These are phyloP conservation scores for Neofusicoccum cordaticola DNA, from an alignment of 2,329 filamentous ascomycete genomes.

Conservation along the genomic window DNA sequence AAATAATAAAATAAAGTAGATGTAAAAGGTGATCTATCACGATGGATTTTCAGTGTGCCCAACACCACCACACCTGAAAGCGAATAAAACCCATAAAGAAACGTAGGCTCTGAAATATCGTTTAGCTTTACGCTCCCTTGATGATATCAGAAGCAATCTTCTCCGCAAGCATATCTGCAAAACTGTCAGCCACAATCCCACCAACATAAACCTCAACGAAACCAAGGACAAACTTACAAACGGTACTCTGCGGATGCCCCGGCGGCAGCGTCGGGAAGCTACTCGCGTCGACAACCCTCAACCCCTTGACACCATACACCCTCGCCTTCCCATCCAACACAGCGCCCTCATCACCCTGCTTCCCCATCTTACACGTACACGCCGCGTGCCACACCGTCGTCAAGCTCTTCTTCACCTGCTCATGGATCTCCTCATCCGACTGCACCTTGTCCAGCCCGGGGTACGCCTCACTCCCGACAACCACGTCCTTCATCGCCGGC, in stretches of 20 bases:
- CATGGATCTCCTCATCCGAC: constrained; percentile 29
- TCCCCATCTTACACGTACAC: constrained; percentile 39
- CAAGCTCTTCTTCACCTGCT: constrained; percentile 21
- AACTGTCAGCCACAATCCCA: background rate
- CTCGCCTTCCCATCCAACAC: constrained; percentile 38
- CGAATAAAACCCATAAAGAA: too few species aligned
- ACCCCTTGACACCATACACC: constrained; percentile 36
- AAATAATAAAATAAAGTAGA: too few species aligned
- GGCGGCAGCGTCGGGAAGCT: constrained; percentile 34
- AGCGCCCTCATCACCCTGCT: constrained; percentile 29
- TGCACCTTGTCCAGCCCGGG: constrained; percentile 24
- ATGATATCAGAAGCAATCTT: constrained; percentile 19
- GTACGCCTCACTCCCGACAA: constrained; percentile 27
- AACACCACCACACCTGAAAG: too few species aligned
- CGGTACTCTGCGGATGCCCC: constrained; percentile 20
- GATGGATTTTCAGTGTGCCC: too few species aligned
- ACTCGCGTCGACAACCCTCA: constrained; percentile 40
- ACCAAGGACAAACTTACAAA: background rate
- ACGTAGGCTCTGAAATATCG: too few species aligned
- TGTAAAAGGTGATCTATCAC: too few species aligned
- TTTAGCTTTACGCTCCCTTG: background rate
- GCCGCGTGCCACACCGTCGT: constrained; percentile 37
- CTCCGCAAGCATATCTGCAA: constrained; percentile 15
- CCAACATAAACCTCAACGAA: too few species aligned
- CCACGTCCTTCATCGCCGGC: constrained; percentile 23